phyloP scores from a whole-genome alignment of 2,329 filamentous ascomycete species.

The Fusarium sp. region DNA sequence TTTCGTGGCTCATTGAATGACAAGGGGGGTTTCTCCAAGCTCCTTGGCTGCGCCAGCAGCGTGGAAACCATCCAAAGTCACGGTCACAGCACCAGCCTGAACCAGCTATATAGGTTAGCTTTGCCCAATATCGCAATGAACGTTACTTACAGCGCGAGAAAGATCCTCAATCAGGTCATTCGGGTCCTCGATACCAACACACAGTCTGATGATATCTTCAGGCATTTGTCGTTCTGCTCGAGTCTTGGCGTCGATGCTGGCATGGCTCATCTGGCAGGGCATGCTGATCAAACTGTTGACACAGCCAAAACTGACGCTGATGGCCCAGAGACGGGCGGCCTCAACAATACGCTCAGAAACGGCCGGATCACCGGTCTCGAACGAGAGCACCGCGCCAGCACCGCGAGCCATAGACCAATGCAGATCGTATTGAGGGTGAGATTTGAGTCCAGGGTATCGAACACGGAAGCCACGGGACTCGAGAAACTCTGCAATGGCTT shows the following conservation, averaged over 20 bases:
- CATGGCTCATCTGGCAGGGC: constrained; percentile 99
- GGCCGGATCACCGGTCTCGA: constrained; percentile 88
- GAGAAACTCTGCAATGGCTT: constrained; percentile 90
- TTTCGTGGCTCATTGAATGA: constrained; percentile 22
- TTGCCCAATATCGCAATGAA: not conserved
- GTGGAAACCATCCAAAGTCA: constrained; percentile 84
- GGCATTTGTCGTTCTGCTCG: constrained; percentile 89
- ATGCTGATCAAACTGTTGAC: constrained; percentile 99
- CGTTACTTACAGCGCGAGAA: constrained; percentile 79
- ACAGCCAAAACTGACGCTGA: constrained; percentile 96
- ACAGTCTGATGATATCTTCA: constrained; percentile 94
- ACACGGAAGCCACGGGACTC: constrained; percentile 93
- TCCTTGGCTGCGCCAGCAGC: constrained; percentile 58
- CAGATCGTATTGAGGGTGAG: constrained; percentile 94
- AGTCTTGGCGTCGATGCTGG: constrained; percentile 96
- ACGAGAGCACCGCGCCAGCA: constrained; percentile 91
- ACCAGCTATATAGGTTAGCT: constrained; percentile 71
- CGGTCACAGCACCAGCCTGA: constrained; percentile 90
- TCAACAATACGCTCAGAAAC: constrained; percentile 95
- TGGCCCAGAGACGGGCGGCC: constrained; percentile 89
- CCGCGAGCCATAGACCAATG: constrained; percentile 96
- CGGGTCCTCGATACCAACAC: constrained; percentile 94
- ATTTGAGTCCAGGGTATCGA: constrained; percentile 91
- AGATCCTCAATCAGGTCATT: constrained; percentile 94
- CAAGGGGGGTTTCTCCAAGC: constrained; percentile 45